phyloP scores from a whole-genome alignment of 2,329 filamentous ascomycete species.

The Paramyrothecium sp. region DNA sequence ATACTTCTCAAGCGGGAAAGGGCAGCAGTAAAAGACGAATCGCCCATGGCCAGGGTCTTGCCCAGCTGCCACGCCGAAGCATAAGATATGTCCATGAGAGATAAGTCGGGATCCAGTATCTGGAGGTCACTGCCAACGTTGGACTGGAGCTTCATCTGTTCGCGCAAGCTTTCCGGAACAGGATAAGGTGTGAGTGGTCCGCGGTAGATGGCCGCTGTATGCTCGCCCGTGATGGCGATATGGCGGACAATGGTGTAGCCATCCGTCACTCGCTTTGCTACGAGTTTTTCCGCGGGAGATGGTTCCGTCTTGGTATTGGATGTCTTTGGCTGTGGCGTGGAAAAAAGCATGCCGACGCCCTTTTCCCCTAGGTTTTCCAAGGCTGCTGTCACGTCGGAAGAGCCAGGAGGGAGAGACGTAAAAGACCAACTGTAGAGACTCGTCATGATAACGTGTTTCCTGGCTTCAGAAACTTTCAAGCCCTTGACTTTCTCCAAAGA shows the following conservation, averaged over 20 bases:
- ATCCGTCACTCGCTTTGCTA: not conserved
- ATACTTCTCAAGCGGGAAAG: constrained; percentile 9
- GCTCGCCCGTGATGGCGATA: constrained; percentile 35
- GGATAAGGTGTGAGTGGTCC: constrained; percentile 32
- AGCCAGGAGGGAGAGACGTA: constrained; percentile 25
- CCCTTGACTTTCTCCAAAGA: constrained; percentile 1
- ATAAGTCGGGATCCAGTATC: constrained; percentile 33
- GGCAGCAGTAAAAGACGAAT: constrained; percentile 25
- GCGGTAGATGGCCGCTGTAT: constrained; percentile 31
- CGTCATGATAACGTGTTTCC: constrained; percentile 17
- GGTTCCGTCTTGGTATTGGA: not conserved
- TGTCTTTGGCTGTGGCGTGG: not conserved
- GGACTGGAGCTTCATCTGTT: constrained; percentile 14
- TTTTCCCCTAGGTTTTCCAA: not conserved
- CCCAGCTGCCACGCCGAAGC: constrained; percentile 39
- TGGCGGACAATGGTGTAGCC: constrained; percentile 35
- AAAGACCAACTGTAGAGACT: constrained; percentile 39
- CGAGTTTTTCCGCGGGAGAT: not conserved
- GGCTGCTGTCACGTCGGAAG: not conserved
- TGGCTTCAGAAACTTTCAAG: not conserved
- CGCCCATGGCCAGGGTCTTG: constrained; percentile 31
- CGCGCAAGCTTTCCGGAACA: constrained; percentile 4
- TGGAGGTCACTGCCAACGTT: constrained; percentile 30
- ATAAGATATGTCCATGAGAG: constrained; percentile 41
- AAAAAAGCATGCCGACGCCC: not conserved